A percentile compares a stretch with the other conserved stretches of the same genome.
Evolutionary conservation across 1,139 yeast species (phyloP).

Genomic region (Kurtzmaniella quercitrusa): DNA sequence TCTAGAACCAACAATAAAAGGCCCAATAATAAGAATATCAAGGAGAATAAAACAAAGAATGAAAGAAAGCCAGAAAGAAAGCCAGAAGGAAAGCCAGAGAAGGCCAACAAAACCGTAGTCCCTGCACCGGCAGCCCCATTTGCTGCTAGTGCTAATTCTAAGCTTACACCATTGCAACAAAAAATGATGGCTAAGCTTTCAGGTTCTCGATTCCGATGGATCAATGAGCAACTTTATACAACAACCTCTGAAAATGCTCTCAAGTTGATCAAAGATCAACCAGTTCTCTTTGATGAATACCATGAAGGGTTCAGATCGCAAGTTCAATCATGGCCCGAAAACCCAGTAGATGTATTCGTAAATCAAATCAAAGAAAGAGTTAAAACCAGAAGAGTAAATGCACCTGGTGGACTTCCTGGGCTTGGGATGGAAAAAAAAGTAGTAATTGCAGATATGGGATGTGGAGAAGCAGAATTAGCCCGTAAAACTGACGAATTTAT

Average conservation of each 20-base stretch:
- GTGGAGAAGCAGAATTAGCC: constrained; percentile 93
- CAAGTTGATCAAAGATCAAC: constrained; percentile 69
- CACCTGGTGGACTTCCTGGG: constrained; percentile 95
- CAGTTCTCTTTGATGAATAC: constrained; percentile 86
- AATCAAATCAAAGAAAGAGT: constrained; percentile 59
- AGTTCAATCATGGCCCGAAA: constrained; percentile 96
- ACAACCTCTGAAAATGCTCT: constrained; percentile 76
- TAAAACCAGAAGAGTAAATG: constrained; percentile 65
- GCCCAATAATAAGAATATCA: constrained; percentile 1
- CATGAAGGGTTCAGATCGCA: constrained; percentile 94
- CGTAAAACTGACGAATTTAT: constrained; percentile 55
- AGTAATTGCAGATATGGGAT: constrained; percentile 95
- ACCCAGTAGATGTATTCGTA: constrained; percentile 89
- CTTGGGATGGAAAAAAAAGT: constrained; percentile 42
- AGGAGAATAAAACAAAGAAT: neutral
- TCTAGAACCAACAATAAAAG: constrained; percentile 11
- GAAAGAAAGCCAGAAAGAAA: neutral
- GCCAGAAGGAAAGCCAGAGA: neutral
- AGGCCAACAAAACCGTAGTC: constrained; percentile 1
- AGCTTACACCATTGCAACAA: constrained; percentile 85
- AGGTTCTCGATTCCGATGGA: constrained; percentile 97
- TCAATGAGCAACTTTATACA: constrained; percentile 91
- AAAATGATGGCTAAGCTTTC: constrained; percentile 93
- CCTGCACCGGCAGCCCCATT: constrained; percentile 11
- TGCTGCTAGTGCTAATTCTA: constrained; percentile 20